These are phyloP conservation scores for Aphanomyces astaci DNA, from an alignment of 352 stramenopile species.

Conservation along the genomic window DNA sequence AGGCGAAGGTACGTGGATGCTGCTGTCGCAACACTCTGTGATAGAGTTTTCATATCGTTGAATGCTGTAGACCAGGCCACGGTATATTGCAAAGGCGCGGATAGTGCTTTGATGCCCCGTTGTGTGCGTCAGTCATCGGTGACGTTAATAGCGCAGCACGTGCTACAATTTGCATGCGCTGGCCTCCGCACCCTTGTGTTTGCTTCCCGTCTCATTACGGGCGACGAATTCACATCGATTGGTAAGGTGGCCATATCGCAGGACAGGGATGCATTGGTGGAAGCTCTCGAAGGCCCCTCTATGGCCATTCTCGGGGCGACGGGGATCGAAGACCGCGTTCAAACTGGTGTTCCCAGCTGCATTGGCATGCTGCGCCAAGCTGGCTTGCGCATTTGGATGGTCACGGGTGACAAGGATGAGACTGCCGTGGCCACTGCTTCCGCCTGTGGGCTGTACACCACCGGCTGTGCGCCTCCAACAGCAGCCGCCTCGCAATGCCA, in stretches of 20 bases:
- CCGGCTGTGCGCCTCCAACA: no score
- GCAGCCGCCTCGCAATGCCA: conserved; percentile 9
- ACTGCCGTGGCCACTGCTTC: conserved; percentile 98
- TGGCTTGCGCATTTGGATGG: conserved; percentile 98
- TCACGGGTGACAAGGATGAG: conserved; percentile 99
- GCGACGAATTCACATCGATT: no score
- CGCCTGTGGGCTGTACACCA: conserved; percentile 87
- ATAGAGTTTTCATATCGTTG: neutral
- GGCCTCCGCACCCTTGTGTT: conserved; percentile 79
- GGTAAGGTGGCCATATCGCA: no score
- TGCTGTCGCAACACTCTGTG: no score
- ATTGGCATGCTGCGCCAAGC: conserved; percentile 91
- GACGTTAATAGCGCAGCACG: conserved; percentile 55
- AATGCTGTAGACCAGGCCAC: conserved; percentile 38
- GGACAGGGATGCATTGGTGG: conserved; percentile 52
- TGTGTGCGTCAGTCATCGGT: conserved; percentile 26
- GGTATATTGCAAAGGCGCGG: conserved; percentile 81
- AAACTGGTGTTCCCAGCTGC: conserved; percentile 93
- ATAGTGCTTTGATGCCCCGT: conserved; percentile 79
- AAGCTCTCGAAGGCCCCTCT: conserved; percentile 50
- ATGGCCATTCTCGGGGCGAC: conserved; percentile 92
- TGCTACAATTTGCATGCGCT: conserved; percentile 83
- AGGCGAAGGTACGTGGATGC: neutral
- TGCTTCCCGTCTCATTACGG: conserved; percentile 31
- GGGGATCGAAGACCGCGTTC: conserved; percentile 95